Conservation (phyloP, 148 eudicot species). For the Chenopodium quinoa region DNA sequence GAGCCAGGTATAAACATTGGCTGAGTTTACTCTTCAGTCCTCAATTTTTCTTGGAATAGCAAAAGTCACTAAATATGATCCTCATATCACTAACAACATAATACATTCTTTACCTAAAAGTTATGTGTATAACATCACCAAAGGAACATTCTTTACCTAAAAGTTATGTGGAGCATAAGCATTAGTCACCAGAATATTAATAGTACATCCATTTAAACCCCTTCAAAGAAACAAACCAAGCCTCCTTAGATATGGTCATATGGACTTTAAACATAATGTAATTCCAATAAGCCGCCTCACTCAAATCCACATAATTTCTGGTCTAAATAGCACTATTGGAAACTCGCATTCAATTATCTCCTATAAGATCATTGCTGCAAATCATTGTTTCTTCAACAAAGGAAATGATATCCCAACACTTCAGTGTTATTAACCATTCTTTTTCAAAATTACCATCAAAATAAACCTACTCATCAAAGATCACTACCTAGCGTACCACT, state of each 20-base stretch:
- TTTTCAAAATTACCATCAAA: background rate
- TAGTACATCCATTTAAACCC: background rate
- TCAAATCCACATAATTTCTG: background rate
- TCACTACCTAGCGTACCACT: background rate
- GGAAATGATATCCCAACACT: background rate
- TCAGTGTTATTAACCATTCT: background rate
- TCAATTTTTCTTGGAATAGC: background rate
- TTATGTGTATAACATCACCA: background rate
- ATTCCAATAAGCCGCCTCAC: no score
- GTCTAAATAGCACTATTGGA: background rate
- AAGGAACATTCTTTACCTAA: background rate
- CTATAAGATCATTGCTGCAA: background rate
- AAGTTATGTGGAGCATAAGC: background rate
- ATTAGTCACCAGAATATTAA: background rate
- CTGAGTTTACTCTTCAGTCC: background rate
- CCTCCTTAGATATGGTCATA: background rate
- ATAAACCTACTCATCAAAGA: background rate
- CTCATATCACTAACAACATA: background rate
- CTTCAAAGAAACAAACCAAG: background rate
- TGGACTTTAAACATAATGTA: background rate
- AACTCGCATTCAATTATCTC: background rate
- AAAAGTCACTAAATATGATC: background rate
- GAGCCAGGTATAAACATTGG: background rate
- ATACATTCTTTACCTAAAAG: background rate
- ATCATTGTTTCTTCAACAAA: background rate